These are phyloP conservation scores for Fraxinus baroniana DNA, from an alignment of 305 asterid genomes.

Conservation along the genomic window DNA sequence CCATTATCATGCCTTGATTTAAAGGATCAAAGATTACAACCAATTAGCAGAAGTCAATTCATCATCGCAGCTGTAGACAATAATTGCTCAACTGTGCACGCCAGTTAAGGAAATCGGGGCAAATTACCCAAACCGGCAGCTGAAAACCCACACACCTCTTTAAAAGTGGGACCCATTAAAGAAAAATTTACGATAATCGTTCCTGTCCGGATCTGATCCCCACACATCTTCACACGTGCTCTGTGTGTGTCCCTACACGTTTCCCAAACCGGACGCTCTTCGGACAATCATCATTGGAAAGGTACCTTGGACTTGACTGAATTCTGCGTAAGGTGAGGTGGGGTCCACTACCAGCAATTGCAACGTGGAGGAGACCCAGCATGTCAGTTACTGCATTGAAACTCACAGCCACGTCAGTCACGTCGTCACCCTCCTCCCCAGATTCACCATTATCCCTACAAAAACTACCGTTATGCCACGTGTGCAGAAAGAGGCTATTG, in stretches of 20 bases:
- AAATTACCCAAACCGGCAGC: background rate
- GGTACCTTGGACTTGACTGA: background rate
- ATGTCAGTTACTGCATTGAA: constrained; percentile 22
- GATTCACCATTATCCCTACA: background rate
- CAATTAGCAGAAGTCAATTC: background rate
- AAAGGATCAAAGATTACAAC: too few relatives aligned
- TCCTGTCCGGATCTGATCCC: background rate
- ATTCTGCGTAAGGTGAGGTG: constrained; percentile 4
- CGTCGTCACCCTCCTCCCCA: background rate
- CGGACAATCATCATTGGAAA: constrained; percentile 3
- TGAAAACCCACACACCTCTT: background rate
- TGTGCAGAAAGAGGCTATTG: too few relatives aligned
- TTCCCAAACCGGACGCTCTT: constrained; percentile 1
- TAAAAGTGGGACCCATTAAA: background rate
- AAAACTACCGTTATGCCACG: too few relatives aligned
- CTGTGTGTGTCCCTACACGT: background rate
- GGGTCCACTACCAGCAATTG: background rate
- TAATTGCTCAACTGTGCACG: background rate
- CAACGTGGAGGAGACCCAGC: constrained; percentile 17
- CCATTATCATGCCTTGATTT: background rate
- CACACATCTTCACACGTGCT: background rate
- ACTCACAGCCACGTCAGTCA: constrained; percentile 3
- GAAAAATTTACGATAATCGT: background rate
- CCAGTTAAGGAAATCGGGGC: background rate
- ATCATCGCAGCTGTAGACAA: background rate